Evolutionary conservation across 352 stramenopile species (phyloP).

Genomic region (Globisporangium takayamanum): DNA sequence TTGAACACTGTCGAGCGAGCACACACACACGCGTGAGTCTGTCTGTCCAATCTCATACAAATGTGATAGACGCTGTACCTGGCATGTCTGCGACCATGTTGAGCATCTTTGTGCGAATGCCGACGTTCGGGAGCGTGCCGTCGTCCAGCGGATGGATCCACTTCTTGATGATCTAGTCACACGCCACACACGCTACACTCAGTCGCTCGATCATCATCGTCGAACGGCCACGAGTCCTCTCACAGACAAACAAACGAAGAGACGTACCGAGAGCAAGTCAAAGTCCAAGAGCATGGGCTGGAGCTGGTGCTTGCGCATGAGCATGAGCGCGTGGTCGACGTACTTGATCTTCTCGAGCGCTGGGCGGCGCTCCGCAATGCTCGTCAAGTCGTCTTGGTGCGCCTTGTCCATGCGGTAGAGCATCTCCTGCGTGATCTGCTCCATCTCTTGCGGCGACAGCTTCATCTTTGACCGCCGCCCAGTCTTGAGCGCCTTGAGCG

Average conservation of each 20-base stretch:
- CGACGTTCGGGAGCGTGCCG: slow-evolving; percentile 70
- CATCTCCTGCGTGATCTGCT: slow-evolving; percentile 82
- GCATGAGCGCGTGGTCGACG: slow-evolving; percentile 57
- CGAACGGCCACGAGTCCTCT: not conserved
- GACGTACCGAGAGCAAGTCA: slow-evolving; percentile 70
- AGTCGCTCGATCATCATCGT: not conserved
- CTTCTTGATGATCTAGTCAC: slow-evolving; percentile 78
- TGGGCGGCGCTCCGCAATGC: slow-evolving; percentile 48
- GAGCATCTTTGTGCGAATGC: slow-evolving; percentile 83
- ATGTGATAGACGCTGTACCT: slow-evolving; percentile 21
- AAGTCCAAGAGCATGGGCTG: slow-evolving; percentile 87
- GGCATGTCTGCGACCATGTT: slow-evolving; percentile 75
- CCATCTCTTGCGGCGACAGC: slow-evolving; percentile 80
- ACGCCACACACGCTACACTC: not conserved
- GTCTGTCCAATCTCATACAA: not conserved
- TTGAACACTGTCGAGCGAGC: slow-evolving; percentile 54
- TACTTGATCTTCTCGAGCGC: slow-evolving; percentile 87
- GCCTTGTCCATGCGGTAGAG: slow-evolving; percentile 88
- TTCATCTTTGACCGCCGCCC: slow-evolving; percentile 72
- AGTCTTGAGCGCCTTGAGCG: slow-evolving; percentile 82
- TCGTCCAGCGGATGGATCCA: slow-evolving; percentile 85
- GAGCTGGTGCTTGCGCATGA: slow-evolving; percentile 78
- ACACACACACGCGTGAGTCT: not conserved
- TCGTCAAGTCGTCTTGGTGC: slow-evolving; percentile 61
- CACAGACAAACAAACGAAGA: too few species aligned